These are phyloP conservation scores for Diospyros lotus DNA, from an alignment of 148 eudicot genomes.

Conservation along the genomic window DNA sequence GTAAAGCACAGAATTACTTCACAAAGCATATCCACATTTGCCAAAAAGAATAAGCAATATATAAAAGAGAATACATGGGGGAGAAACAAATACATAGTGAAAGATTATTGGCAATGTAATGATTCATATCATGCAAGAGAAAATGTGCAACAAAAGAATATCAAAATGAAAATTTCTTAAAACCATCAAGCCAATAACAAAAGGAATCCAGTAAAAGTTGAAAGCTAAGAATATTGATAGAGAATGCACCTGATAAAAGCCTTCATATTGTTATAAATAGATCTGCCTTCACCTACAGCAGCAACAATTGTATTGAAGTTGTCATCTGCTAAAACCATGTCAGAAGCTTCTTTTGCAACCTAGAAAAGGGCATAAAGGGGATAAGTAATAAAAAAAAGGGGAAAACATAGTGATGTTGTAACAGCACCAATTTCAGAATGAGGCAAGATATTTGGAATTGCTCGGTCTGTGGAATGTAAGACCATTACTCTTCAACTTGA, in stretches of 20 bases:
- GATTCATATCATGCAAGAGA: not conserved
- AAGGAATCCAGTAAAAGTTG: not conserved
- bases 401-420: too few relatives aligned
- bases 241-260: conserved; percentile 62
- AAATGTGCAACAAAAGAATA: not conserved
- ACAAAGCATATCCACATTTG: not conserved
- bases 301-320: conserved; percentile 60
- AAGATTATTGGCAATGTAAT: too few relatives aligned
- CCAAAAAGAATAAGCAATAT: not conserved
- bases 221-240: not conserved
- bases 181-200: not conserved
- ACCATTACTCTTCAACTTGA: not conserved
- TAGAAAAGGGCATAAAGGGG: conserved; percentile 5
- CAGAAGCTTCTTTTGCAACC: conserved; percentile 72
- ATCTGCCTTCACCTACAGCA: conserved; percentile 83
- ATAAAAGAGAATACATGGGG: too few relatives aligned
- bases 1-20: not conserved
- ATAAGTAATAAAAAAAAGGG: not conserved
- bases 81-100: too few relatives aligned
- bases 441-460: too few relatives aligned
- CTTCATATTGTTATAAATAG: conserved; percentile 83
- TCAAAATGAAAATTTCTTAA: not conserved
- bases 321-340: conserved; percentile 67
- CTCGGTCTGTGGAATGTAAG: not conserved
- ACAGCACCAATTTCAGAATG: not conserved